These are phyloP conservation scores for Nadsonia starkeyi-henricii DNA, from an alignment of 1,139 yeast genomes.

Conservation along the genomic window DNA sequence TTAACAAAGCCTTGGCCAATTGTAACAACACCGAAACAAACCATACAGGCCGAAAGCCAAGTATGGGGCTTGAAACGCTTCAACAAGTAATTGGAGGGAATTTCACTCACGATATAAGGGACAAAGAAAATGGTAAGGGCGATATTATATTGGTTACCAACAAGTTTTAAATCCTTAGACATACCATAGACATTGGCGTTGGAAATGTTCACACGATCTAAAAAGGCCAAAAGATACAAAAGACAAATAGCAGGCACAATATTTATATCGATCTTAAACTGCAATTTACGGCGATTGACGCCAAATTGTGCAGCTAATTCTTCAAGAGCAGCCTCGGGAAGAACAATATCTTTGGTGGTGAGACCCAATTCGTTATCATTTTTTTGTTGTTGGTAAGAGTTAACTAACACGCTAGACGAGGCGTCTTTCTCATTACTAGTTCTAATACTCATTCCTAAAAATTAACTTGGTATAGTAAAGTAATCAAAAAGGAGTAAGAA, in stretches of 20 bases:
- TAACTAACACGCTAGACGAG: too few species aligned
- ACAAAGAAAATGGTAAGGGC: slow-evolving; percentile 54
- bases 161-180: slow-evolving; percentile 34
- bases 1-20: slow-evolving; percentile 53
- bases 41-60: slow-evolving; percentile 44
- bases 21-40: slow-evolving; percentile 48
- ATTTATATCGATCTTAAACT: slow-evolving; percentile 50
- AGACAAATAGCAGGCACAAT: slow-evolving; percentile 61
- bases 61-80: slow-evolving; percentile 49
- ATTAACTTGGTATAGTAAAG: too few species aligned
- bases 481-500: too few species aligned
- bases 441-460: too few species aligned
- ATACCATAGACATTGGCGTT: slow-evolving; percentile 62
- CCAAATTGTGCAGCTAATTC: slow-evolving; percentile 30
- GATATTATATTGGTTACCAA: slow-evolving; percentile 47
- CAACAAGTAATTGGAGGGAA: slow-evolving; percentile 49
- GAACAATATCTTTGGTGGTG: background rate
- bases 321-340: slow-evolving; percentile 15
- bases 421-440: too few species aligned
- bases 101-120: slow-evolving; percentile 55
- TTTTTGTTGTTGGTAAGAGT: too few species aligned
- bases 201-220: slow-evolving; percentile 62
- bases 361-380: background rate
- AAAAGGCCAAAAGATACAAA: slow-evolving; percentile 51
- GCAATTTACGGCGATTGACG: slow-evolving; percentile 35